Conservation (phyloP, 192 early-diverging fungal genomes). For the Funneliformis mosseae region DNA sequence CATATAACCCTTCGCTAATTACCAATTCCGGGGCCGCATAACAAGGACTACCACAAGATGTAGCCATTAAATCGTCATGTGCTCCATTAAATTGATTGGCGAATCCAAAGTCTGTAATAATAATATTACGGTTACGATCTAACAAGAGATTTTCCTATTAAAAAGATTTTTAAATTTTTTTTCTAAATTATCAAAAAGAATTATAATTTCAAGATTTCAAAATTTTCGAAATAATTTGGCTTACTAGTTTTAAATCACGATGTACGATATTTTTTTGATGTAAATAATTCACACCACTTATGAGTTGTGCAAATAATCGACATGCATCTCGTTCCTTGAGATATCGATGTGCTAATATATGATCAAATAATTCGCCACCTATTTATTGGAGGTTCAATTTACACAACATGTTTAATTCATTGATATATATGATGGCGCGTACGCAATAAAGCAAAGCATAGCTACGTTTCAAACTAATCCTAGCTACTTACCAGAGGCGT, state of each 20-base stretch:
- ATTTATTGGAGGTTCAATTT: not conserved
- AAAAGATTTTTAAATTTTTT: constrained; percentile 7
- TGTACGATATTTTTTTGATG: constrained; percentile 95
- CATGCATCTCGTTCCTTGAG: constrained; percentile 90
- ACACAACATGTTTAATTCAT: constrained; percentile 5
- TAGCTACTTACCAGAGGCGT: constrained; percentile 72
- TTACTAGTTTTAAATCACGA: constrained; percentile 92
- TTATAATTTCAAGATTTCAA: not conserved
- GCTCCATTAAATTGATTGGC: constrained; percentile 84
- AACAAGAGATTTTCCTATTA: constrained; percentile 89
- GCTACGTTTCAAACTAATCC: not conserved
- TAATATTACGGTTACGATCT: constrained; percentile 88
- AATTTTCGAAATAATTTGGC: constrained; percentile 17
- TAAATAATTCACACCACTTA: constrained; percentile 90
- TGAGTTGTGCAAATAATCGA: constrained; percentile 90
- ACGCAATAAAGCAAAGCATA: not conserved
- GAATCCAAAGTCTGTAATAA: constrained; percentile 99
- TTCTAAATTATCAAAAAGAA: constrained; percentile 1
- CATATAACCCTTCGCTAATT: constrained; percentile 94
- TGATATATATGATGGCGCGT: constrained; percentile 4
- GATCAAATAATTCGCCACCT: constrained; percentile 97
- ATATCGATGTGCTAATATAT: constrained; percentile 93
- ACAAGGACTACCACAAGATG: constrained; percentile 97
- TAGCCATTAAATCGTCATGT: constrained; percentile 82
- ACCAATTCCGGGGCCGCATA: constrained; percentile 99